A percentile compares a stretch with the other conserved stretches of the same genome.
Evolutionary conservation across 495 filamentous ascomycete species (phyloP).

Genomic region (Trichoderma asperelloides): DNA sequence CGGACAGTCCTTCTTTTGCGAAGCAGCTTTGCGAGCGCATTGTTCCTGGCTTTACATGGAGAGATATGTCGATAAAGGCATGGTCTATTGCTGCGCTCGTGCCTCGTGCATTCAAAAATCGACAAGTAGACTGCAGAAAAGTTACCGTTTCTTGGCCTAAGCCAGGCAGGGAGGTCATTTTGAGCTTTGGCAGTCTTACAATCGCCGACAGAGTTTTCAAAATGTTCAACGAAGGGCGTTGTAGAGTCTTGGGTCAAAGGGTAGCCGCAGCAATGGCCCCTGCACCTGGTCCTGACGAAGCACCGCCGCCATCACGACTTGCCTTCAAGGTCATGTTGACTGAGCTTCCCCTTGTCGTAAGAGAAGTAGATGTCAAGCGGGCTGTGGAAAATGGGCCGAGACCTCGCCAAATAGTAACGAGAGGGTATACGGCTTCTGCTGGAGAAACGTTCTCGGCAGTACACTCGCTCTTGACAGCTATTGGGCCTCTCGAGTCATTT

Average conservation of each 20-base stretch:
- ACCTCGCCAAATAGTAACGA: not conserved
- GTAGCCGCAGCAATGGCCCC: not conserved
- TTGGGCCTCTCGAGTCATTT: slow-evolving; percentile 20
- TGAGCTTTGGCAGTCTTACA: slow-evolving; percentile 9
- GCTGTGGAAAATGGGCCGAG: no score
- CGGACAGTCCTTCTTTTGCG: not conserved
- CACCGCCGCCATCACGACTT: not conserved
- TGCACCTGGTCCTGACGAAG: not conserved
- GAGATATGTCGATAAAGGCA: not conserved
- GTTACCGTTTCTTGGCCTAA: slow-evolving; percentile 19
- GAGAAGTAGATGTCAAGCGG: no score
- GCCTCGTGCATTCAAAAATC: slow-evolving; percentile 10
- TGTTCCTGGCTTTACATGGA: not conserved
- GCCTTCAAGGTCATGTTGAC: not conserved
- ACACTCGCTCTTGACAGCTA: slow-evolving; percentile 15
- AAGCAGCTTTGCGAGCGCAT: not conserved
- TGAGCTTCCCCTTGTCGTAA: not conserved
- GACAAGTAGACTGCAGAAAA: slow-evolving; percentile 16
- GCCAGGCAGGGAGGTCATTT: slow-evolving; percentile 13
- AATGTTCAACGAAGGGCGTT: not conserved
- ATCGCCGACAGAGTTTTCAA: not conserved
- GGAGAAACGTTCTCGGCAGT: not conserved
- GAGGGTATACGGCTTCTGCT: not conserved
- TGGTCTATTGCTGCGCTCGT: slow-evolving; percentile 8
- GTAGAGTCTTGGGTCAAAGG: not conserved